Conservation (phyloP, 495 filamentous ascomycete species). For the Clohesyomyces aquaticus region DNA sequence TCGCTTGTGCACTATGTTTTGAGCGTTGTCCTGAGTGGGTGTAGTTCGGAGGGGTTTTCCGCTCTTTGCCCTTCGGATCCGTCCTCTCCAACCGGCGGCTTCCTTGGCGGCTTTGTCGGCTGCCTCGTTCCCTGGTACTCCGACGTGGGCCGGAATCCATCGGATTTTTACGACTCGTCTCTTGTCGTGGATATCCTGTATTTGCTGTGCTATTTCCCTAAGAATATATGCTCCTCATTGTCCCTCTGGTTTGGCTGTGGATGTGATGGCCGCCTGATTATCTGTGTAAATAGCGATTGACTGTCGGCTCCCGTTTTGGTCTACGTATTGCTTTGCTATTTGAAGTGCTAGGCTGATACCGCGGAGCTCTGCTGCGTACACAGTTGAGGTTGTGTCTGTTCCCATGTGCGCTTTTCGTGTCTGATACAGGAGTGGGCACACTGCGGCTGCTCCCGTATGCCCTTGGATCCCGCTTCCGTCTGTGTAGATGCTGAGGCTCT, state of each 20-base stretch:
- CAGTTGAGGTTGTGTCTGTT: background rate
- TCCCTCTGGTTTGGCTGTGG: slow-evolving; percentile 4
- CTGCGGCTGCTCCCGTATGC: background rate
- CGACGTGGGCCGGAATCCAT: background rate
- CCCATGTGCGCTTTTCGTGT: background rate
- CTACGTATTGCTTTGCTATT: slow-evolving; percentile 12
- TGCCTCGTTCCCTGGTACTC: background rate
- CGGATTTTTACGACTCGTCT: slow-evolving; percentile 1
- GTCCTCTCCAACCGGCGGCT: background rate
- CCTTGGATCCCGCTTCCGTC: background rate
- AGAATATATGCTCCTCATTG: slow-evolving; percentile 9
- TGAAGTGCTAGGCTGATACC: slow-evolving; percentile 9
- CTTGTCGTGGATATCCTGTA: slow-evolving; percentile 10
- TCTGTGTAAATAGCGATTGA: slow-evolving; percentile 11
- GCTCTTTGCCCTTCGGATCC: background rate
- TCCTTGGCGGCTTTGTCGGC: background rate
- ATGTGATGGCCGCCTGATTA: slow-evolving; percentile 12
- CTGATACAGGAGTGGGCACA: background rate
- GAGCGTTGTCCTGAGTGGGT: slow-evolving; percentile 1
- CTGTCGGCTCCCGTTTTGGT: slow-evolving; percentile 9
- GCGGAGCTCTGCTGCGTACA: slow-evolving; percentile 6
- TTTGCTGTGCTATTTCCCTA: slow-evolving; percentile 1
- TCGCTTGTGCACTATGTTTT: background rate
- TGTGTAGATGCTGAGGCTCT: background rate
- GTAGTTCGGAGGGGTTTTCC: background rate